Base-by-base conservation (phyloP, 164 flowering plant genomes). In the grape (Vitis vinifera) region DNA sequence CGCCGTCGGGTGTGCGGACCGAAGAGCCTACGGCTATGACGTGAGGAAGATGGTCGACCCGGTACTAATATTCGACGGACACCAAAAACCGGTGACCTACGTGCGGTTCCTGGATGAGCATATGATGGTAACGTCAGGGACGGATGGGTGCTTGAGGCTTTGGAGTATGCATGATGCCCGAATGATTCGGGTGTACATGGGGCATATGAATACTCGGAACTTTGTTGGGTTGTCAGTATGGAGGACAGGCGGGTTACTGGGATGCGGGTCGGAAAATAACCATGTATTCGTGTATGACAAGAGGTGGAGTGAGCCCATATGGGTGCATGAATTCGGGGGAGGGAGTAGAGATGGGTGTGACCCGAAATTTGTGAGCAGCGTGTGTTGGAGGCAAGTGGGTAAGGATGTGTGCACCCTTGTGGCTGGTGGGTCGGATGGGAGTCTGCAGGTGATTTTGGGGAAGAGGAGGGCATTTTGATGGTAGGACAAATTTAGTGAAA, bases 211-310 rank as follows among this genome's bases (percentile, higher is more conserved):
- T 58, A 47, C 44, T 13, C 73, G 84, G 66, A 86, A 80, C 70
- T 90, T 90, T 65, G 91, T 90, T 0, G 96, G 96, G 71, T 61
- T 90, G 48, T 86, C 96, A 3, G 89, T 83, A 19, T 86, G 88
- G 92, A 76, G 84, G 37, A 57, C 59, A 5, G 91, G 90, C 0
- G 91, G 92, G 7, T 62, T 90, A 7, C 9, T 88, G 9, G 85
- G 85, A 5, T 88, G 92, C 62, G 96, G 96, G 19, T 90, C 96
- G 16, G 96, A 90, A 62, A 79, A 71, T 60, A 84, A 86, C 37
- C 77, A 80, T 59, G 89, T 87, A 60, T 84, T 79, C 50, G 90
- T 90, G 11, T 90, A 90, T 19, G 93, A 90, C 51, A 73, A 56
- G 77, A 74, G 96, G 58, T 90, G 96, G 95, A 78, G 85, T 1